Evolutionary conservation across 1,284 basidiomycete genomes (phyloP).

Genomic region (Puccinia sorghi): DNA sequence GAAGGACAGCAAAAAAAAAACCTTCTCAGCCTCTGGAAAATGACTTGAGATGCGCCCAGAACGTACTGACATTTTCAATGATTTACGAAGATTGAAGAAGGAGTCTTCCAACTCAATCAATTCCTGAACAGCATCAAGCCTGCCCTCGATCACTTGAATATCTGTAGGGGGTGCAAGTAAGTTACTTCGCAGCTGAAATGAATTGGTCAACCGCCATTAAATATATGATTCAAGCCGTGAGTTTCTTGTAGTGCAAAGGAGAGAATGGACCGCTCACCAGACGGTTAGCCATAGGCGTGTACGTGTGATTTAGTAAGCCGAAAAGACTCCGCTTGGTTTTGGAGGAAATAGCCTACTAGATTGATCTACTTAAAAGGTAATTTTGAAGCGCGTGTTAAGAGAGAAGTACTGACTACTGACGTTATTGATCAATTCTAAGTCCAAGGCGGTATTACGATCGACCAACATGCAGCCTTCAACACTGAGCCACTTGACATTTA

Average conservation of each 20-base stretch:
- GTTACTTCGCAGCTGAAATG: conserved; percentile 36
- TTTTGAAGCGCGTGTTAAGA: neutral
- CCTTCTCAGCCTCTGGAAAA: neutral
- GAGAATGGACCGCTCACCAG: conserved; percentile 9
- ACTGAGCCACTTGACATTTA: conserved; percentile 45
- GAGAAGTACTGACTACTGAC: conserved; percentile 9
- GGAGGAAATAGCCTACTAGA: conserved; percentile 24
- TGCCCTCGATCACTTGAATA: conserved; percentile 35
- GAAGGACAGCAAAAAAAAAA: neutral
- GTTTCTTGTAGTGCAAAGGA: neutral
- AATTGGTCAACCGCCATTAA: neutral
- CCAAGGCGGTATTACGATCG: conserved; percentile 35
- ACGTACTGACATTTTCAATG: conserved; percentile 40
- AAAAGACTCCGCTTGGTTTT: conserved; percentile 41
- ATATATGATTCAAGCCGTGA: neutral
- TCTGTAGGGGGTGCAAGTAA: conserved; percentile 48
- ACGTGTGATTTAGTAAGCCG: conserved; percentile 41
- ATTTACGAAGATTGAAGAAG: conserved; percentile 34
- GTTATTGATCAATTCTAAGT: conserved; percentile 46
- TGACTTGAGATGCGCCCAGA: neutral
- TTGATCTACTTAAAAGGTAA: neutral
- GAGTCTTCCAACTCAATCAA: conserved; percentile 42
- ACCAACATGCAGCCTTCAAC: conserved; percentile 49
- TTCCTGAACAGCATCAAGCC: conserved; percentile 48
- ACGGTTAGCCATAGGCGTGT: conserved; percentile 47